Evolutionary conservation across 2,329 filamentous ascomycete genomes (phyloP).

Genomic region (Fusarium verticillioides): DNA sequence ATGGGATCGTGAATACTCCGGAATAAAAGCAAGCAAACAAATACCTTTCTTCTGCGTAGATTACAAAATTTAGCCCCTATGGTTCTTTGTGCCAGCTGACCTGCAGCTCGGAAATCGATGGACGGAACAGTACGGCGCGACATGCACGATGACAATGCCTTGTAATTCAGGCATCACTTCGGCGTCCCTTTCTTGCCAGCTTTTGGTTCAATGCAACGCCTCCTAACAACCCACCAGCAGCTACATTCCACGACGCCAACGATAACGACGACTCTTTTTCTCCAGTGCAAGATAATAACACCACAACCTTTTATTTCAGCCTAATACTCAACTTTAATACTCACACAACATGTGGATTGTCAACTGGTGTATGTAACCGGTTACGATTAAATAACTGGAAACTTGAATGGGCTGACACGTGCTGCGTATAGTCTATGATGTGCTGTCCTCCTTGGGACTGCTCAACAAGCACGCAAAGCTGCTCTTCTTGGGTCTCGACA

Average conservation of each 20-base stretch:
- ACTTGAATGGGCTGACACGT: slow-evolving; percentile 49
- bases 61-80: background rate
- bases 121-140: slow-evolving; percentile 28
- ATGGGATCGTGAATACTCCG: background rate
- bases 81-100: slow-evolving; percentile 18
- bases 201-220: slow-evolving; percentile 41
- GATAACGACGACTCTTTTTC: slow-evolving; percentile 38
- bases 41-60: background rate
- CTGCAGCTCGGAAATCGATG: slow-evolving; percentile 16
- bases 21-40: background rate
- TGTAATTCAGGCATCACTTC: slow-evolving; percentile 36
- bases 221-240: slow-evolving; percentile 34
- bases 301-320: slow-evolving; percentile 29
- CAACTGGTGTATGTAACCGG: slow-evolving; percentile 83
- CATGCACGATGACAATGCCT: slow-evolving; percentile 42
- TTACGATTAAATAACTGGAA: slow-evolving; percentile 7
- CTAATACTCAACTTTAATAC: slow-evolving; percentile 38
- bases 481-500: slow-evolving; percentile 91
- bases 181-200: slow-evolving; percentile 45
- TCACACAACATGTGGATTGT: slow-evolving; percentile 83
- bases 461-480: slow-evolving; percentile 97
- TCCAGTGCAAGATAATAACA: slow-evolving; percentile 21
- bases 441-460: slow-evolving; percentile 86
- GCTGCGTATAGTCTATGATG: slow-evolving; percentile 76
- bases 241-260: slow-evolving; percentile 40